Evolutionary conservation across 345 rosid species (phyloP).

Genomic region (Hevea brasiliensis): DNA sequence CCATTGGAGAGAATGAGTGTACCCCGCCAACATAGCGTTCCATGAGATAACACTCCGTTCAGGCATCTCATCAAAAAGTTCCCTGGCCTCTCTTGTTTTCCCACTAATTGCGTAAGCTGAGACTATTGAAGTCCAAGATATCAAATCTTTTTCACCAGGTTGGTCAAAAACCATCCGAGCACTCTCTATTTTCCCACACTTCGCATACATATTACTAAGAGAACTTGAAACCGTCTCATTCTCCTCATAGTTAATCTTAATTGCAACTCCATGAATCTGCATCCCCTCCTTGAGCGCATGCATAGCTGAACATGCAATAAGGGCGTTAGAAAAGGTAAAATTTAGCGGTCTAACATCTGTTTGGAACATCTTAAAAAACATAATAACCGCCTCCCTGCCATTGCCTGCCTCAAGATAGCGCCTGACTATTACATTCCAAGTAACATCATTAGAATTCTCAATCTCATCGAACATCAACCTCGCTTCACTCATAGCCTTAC

Average conservation of each 20-base stretch:
- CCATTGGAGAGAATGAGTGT: conserved; percentile 53
- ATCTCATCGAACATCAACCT: conserved; percentile 76
- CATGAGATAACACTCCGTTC: conserved; percentile 70
- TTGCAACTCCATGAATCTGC: conserved; percentile 64
- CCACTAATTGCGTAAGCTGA: conserved; percentile 70
- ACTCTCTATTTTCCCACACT: conserved; percentile 57
- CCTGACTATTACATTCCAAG: conserved; percentile 89
- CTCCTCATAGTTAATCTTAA: conserved; percentile 42
- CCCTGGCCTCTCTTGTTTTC: conserved; percentile 57
- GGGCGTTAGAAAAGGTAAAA: conserved; percentile 68
- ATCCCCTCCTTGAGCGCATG: conserved; percentile 52
- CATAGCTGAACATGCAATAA: conserved; percentile 67
- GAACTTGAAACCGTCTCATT: conserved; percentile 64
- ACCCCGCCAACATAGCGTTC: conserved; percentile 85
- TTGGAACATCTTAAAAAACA: conserved; percentile 63
- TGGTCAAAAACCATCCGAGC: conserved; percentile 63
- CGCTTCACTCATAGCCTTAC: conserved; percentile 58
- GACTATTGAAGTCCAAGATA: conserved; percentile 71
- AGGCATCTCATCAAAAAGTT: conserved; percentile 77
- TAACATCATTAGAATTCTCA: conserved; percentile 55
- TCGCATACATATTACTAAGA: conserved; percentile 64
- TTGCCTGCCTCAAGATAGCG: conserved; percentile 70
- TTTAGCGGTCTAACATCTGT: conserved; percentile 52
- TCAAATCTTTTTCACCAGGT: conserved; percentile 48
- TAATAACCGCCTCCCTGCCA: conserved; percentile 50